These are phyloP conservation scores for Limonium bicolor DNA, from an alignment of 148 eudicot species.

Conservation along the genomic window DNA sequence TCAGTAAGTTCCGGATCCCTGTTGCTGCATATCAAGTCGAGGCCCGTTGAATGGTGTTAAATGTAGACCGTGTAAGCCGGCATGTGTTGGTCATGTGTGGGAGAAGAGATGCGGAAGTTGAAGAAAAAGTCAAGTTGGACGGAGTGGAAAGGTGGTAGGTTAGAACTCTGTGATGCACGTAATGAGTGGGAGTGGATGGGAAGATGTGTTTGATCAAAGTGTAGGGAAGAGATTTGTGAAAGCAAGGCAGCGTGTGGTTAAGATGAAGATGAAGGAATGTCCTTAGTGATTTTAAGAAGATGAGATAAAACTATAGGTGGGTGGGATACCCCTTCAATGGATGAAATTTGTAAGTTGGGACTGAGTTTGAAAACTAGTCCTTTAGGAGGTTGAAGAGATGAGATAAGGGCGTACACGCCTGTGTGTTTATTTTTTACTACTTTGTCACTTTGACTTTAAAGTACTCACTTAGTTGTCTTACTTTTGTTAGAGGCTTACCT, in stretches of 20 bases:
- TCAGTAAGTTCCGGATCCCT: constrained; percentile 32
- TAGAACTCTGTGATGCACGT: constrained; percentile 57
- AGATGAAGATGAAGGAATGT: constrained; percentile 34
- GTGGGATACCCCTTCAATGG: constrained; percentile 55
- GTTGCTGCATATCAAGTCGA: constrained; percentile 60
- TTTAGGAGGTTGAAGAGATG: no score
- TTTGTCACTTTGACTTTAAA: no score
- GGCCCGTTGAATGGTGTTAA: constrained; percentile 78
- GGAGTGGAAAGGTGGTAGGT: constrained; percentile 27
- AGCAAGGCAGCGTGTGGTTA: constrained; percentile 25
- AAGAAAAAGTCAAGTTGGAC: constrained; percentile 62
- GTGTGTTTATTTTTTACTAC: no score
- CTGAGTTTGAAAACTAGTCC: no score
- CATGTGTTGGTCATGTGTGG: constrained; percentile 37
- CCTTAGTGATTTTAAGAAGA: constrained; percentile 34
- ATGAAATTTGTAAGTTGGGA: constrained; percentile 49
- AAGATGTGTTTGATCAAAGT: constrained; percentile 24
- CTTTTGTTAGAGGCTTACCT: no score
- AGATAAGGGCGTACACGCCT: no score
- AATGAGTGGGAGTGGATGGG: constrained; percentile 75
- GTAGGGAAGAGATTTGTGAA: constrained; percentile 33
- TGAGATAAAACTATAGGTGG: constrained; percentile 21
- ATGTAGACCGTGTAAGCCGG: constrained; percentile 66
- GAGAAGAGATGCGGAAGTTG: constrained; percentile 25
- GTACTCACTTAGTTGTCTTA: no score